Evolutionary conservation across 306 rosid genomes (phyloP), one percentile per base, ranked within the genome.

Genomic region (Vicia faba): DNA sequence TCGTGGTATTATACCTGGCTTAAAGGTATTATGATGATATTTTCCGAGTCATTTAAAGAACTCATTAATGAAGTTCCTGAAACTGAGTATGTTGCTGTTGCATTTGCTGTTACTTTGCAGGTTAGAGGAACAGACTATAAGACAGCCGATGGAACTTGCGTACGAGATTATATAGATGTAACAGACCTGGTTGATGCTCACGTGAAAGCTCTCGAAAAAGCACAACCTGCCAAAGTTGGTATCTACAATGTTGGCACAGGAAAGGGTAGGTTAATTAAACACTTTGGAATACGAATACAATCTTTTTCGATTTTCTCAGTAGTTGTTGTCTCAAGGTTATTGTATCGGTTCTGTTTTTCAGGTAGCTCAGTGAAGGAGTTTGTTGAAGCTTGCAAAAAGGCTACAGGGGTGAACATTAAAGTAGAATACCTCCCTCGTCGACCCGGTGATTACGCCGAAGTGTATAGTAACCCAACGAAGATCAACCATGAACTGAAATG

Each of bases 151-250:
- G 97, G 97, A 48, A 92, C 97, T 19, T 92, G 97, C 59, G 23
- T 92, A 57, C 83, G 98, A 6, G 96, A 92, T 71, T 92, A 92
- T 58, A 89, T 92, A 1, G 95, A 92, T 65, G 96, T 92, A 60
- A 87, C 92, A 9, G 97, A 92, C 81, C 89, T 92, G 13, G 97
- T 92, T 33, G 97, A 92, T 69, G 97, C 97, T 70, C 97, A 92
- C 11, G 97, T 92, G 26, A 89, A 92, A 79, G 97, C 97, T 70
- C 92, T 92, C 41, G 85, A 89, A 75, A 90, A 87, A 61, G 98
- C 92, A 43, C 19, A 23, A 40, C 74, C 96, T 20, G 25, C 75
- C 25, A 89, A 81, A 72, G 95, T 92, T 35, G 96, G 96, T 68
- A 89, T 92, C 78, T 92, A 85, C 84, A 92, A 92, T 61, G 98